Base-by-base conservation (phyloP, 31 red algal species). In the Endocladia muricata region DNA sequence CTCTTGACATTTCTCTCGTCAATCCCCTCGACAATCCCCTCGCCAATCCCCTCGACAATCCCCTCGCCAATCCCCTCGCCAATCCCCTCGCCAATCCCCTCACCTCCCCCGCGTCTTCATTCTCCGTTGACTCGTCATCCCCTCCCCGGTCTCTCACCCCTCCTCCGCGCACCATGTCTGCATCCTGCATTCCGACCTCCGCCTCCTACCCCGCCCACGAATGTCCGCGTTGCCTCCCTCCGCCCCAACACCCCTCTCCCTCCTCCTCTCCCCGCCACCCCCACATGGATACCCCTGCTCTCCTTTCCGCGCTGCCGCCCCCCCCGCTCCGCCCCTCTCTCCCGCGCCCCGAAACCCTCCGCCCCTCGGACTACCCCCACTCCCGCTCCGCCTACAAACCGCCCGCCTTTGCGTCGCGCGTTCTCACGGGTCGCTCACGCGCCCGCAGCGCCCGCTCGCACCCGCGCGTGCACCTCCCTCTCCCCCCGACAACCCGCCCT, bases 321-420 rank as follows among this genome's bases (percentile, higher is more conserved):
- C 6, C 67, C 43, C 26, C 67, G 67, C 32, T 71, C 67, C 67
- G 34, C 51, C 33, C 67, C 67, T 49, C 67, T 42, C 67, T 71
- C 8, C 21, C 4, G 4, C 8, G 19, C 34, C 25, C 67, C 40
- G 7, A 37, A 38, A 38, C 43, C 37, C 67, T 42, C 36, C 67
- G 37, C 26, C 38, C 37, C 8, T 71, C 29, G 15, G 31, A 71
- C 40, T 71, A 9, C 51, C 67, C 21, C 40, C 67, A 15, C 28
- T 23, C 67, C 21, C 40, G 4, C 38, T 71, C 23, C 38, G 40
- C 67, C 67, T 42, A 17, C 67, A 42, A 31, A 67, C 62, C 25
- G 31, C 62, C 4, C 62, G 62, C 62, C 62, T 28, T 17, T 35
- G 21, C 62, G 21, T 31, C 62, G 19, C 19, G 23, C 62, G 31